Evolutionary conservation across 192 early-diverging fungal genomes (phyloP).

Genomic region (Coemansia sp.): DNA sequence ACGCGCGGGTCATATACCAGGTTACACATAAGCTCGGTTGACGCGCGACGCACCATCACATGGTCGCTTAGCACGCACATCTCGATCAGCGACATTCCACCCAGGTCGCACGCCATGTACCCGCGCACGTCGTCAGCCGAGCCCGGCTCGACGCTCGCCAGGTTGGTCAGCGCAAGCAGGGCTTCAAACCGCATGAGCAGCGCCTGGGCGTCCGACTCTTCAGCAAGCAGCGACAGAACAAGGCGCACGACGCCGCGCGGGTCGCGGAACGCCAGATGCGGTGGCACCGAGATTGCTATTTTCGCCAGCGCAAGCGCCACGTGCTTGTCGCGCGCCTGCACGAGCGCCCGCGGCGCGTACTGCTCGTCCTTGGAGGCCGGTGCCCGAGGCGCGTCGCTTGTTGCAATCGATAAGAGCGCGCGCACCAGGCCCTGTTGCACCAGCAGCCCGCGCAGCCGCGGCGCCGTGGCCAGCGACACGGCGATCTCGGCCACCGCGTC

Average conservation of each 20-base stretch:
- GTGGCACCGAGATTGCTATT: slow-evolving; percentile 88
- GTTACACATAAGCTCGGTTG: slow-evolving; percentile 91
- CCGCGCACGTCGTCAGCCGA: slow-evolving; percentile 62
- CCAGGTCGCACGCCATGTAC: slow-evolving; percentile 55
- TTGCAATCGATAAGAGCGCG: slow-evolving; percentile 52
- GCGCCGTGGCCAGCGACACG: slow-evolving; percentile 69
- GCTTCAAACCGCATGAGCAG: slow-evolving; percentile 81
- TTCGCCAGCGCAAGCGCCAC: slow-evolving; percentile 88
- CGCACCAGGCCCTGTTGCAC: slow-evolving; percentile 83
- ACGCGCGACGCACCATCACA: slow-evolving; percentile 75
- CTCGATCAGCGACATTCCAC: slow-evolving; percentile 73
- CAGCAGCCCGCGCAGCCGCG: slow-evolving; percentile 65
- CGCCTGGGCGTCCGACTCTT: slow-evolving; percentile 52
- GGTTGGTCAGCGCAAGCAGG: slow-evolving; percentile 90
- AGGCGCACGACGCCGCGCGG: slow-evolving; percentile 68
- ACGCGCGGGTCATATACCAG: slow-evolving; percentile 83
- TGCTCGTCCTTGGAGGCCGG: slow-evolving; percentile 1
- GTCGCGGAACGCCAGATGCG: slow-evolving; percentile 79
- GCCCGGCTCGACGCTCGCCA: slow-evolving; percentile 61
- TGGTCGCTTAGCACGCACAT: slow-evolving; percentile 79
- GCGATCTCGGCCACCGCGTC: slow-evolving; percentile 65
- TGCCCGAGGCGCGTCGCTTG: slow-evolving; percentile 28
- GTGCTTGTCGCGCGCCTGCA: slow-evolving; percentile 38
- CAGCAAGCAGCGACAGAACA: slow-evolving; percentile 54
- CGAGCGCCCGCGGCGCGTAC: slow-evolving; percentile 32